Evolutionary conservation across 2,329 filamentous ascomycete species (phyloP).

Genomic region (Neurospora sp.): DNA sequence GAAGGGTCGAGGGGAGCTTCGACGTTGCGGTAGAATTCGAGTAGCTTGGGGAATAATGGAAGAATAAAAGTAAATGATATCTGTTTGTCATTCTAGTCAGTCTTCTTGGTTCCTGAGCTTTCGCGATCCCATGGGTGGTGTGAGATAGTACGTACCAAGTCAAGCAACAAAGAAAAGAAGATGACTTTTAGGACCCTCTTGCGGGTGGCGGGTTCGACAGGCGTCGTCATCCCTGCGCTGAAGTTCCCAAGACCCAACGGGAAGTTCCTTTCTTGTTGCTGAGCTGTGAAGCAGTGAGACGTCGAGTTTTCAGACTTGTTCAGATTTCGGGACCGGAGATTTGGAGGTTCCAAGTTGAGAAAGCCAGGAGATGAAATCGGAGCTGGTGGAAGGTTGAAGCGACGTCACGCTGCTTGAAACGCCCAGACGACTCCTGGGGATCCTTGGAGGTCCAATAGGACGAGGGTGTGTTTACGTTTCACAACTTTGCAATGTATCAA

Average conservation of each 20-base stretch:
- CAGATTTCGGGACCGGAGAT: neutral
- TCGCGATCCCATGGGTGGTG: neutral
- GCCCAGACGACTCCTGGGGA: neutral
- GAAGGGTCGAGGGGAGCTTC: conserved; percentile 48
- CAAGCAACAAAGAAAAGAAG: conserved; percentile 79
- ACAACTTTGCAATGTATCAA: neutral
- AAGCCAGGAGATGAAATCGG: neutral
- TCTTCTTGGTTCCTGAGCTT: neutral
- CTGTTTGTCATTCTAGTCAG: conserved; percentile 35
- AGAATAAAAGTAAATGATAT: conserved; percentile 98
- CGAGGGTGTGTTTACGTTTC: neutral
- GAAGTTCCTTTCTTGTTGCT: neutral
- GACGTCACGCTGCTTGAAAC: neutral
- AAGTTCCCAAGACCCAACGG: neutral
- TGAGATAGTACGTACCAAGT: conserved; percentile 55
- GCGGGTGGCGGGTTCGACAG: conserved; percentile 46
- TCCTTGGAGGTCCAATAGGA: neutral
- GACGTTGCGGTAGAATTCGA: conserved; percentile 89
- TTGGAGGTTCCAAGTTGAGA: neutral
- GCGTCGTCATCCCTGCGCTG: conserved; percentile 26
- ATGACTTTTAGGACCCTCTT: conserved; percentile 81
- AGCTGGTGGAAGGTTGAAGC: neutral
- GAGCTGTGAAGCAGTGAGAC: neutral
- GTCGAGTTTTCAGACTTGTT: neutral
- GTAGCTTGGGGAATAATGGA: conserved; percentile 86